Evolutionary conservation across 1,284 basidiomycete species (phyloP).

Genomic region (Pisolithus thermaeus): DNA sequence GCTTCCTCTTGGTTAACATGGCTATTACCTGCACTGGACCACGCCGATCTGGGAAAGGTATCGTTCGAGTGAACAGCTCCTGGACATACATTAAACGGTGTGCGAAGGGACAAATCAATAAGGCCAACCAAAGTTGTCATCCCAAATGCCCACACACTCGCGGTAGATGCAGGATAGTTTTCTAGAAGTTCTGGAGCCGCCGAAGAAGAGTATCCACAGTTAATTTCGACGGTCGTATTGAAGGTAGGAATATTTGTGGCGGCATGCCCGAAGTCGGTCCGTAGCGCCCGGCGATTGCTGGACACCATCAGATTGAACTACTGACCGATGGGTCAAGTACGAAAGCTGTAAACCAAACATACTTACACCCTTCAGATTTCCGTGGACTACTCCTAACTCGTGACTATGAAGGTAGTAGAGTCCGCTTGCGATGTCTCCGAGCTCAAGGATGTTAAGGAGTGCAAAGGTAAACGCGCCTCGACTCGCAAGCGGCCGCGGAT

Average conservation of each 20-base stretch:
- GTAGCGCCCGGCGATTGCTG: too few species aligned
- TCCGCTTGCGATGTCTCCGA: too few species aligned
- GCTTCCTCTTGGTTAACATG: background rate
- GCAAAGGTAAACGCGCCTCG: too few species aligned
- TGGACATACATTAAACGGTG: background rate
- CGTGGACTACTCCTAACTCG: too few species aligned
- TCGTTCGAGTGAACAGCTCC: background rate
- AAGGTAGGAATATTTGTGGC: too few species aligned
- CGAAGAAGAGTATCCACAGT: background rate
- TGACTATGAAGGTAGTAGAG: too few species aligned
- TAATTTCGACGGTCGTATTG: too few species aligned
- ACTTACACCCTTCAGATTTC: too few species aligned
- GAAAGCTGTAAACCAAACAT: background rate
- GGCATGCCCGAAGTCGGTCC: too few species aligned
- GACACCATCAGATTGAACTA: too few species aligned
- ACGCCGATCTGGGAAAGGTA: background rate
- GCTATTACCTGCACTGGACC: accelerated
- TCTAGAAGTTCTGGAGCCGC: background rate
- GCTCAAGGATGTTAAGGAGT: too few species aligned
- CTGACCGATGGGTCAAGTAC: too few species aligned
- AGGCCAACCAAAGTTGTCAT: background rate
- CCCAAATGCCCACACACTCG: background rate
- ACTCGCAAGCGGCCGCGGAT: background rate
- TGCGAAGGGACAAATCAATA: background rate
- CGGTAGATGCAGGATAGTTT: background rate